phyloP scores from a whole-genome alignment of 495 filamentous ascomycete species.

The Aspergillus baeticus region DNA sequence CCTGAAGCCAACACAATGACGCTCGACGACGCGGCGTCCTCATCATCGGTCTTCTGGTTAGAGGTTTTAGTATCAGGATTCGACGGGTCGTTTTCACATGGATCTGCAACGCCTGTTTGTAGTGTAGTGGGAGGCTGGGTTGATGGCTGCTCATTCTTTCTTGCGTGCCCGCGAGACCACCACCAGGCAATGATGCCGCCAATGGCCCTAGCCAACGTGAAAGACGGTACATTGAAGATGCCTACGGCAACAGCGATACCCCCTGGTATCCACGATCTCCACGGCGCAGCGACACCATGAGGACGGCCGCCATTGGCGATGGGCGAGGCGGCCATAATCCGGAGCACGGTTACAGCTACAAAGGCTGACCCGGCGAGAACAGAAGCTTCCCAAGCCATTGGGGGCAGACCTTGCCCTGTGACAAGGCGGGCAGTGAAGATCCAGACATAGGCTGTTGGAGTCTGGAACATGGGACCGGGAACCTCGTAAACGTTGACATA shows the following conservation, averaged over 20 bases:
- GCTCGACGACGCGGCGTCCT: constrained; percentile 50
- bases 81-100: no score
- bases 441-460: constrained; percentile 94
- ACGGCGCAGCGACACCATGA: constrained; percentile 29
- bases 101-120: not conserved
- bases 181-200: constrained; percentile 86
- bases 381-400: constrained; percentile 77
- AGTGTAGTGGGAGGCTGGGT: not conserved
- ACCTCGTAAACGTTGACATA: constrained; percentile 89
- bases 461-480: constrained; percentile 85
- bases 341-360: constrained; percentile 63
- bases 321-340: constrained; percentile 54
- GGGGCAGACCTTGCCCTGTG: constrained; percentile 86
- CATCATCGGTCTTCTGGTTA: constrained; percentile 30
- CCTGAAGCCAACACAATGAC: constrained; percentile 68
- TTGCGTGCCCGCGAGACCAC: constrained; percentile 38
- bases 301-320: constrained; percentile 24
- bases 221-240: constrained; percentile 97
- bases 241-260: constrained; percentile 96
- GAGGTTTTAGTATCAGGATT: constrained; percentile 3
- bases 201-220: constrained; percentile 84
- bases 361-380: constrained; percentile 68
- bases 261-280: constrained; percentile 66
- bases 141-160: not conserved
- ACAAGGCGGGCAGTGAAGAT: constrained; percentile 93